These are phyloP conservation scores for Cryphonectria nitschkei DNA, from an alignment of 2,329 filamentous ascomycete genomes.

Conservation along the genomic window DNA sequence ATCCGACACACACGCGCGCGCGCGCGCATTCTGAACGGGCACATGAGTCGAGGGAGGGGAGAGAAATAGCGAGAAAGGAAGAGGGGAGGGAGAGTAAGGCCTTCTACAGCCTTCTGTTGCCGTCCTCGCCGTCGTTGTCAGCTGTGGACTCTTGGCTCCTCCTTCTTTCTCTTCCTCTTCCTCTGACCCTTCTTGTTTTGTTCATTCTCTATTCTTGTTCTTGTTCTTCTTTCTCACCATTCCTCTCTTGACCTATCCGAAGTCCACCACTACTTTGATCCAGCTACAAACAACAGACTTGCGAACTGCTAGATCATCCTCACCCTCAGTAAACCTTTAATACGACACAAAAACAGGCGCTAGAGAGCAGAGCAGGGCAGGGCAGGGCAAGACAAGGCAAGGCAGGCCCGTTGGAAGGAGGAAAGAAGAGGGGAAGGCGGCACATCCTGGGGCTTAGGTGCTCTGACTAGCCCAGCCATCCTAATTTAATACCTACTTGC, in stretches of 20 bases:
- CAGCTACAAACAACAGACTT: no score
- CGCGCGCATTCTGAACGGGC: background rate
- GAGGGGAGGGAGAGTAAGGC: background rate
- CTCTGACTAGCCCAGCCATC: slow-evolving; percentile 24
- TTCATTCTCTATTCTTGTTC: no score
- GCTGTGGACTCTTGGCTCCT: slow-evolving; percentile 1
- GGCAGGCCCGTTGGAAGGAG: background rate
- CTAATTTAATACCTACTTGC: slow-evolving; percentile 20
- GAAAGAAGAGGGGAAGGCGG: background rate
- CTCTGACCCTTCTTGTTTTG: background rate
- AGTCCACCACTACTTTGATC: background rate
- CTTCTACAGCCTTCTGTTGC: slow-evolving; percentile 27
- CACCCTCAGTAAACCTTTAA: no score
- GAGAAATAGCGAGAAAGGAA: background rate
- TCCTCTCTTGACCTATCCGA: background rate
- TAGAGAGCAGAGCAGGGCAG: no score
- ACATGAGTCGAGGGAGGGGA: background rate
- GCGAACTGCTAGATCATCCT: no score
- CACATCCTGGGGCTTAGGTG: background rate
- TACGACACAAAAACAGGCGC: no score
- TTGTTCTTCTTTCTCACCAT: background rate
- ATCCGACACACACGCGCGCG: no score
- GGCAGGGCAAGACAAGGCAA: background rate
- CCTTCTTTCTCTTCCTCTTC: background rate
- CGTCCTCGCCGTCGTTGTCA: slow-evolving; percentile 24